Conservation (phyloP, 208 protist genomes). For the Porcisia hertigi region DNA sequence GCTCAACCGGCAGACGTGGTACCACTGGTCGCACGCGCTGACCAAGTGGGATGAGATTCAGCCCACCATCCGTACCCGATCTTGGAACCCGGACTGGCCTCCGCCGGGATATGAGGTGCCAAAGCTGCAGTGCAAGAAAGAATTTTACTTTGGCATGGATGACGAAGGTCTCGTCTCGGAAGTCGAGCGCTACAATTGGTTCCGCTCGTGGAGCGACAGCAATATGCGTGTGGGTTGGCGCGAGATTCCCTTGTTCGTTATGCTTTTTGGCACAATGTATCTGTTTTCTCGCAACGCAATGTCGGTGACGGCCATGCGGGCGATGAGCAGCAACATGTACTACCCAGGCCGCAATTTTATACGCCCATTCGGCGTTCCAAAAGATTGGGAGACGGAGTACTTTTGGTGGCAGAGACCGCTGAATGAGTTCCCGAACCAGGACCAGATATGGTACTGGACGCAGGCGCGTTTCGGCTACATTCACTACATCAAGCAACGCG, state of each 20-base stretch:
- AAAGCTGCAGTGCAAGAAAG: constrained; percentile 83
- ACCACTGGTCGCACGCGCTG: constrained; percentile 87
- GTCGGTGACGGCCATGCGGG: constrained; percentile 62
- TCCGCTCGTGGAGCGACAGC: constrained; percentile 79
- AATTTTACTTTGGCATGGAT: constrained; percentile 85
- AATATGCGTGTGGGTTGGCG: constrained; percentile 85
- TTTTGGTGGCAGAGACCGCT: constrained; percentile 91
- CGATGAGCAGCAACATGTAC: constrained; percentile 83
- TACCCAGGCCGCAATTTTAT: constrained; percentile 75
- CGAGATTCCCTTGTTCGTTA: constrained; percentile 73
- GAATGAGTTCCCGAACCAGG: constrained; percentile 87
- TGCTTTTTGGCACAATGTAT: constrained; percentile 64
- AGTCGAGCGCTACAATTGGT: constrained; percentile 90
- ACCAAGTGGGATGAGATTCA: constrained; percentile 89
- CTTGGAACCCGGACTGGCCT: constrained; percentile 89
- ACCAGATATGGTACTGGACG: constrained; percentile 81
- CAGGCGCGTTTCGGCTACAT: constrained; percentile 81
- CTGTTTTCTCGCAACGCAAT: constrained; percentile 59
- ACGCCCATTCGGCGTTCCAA: constrained; percentile 76
- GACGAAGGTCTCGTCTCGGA: constrained; percentile 80
- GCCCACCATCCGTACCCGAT: constrained; percentile 80
- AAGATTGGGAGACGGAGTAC: constrained; percentile 66
- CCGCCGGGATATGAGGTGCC: constrained; percentile 86
- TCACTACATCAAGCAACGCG: constrained; percentile 76
- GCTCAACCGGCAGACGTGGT: constrained; percentile 88